Evolutionary conservation across 2,329 filamentous ascomycete species (phyloP).

Genomic region (Aschersonia sp.): DNA sequence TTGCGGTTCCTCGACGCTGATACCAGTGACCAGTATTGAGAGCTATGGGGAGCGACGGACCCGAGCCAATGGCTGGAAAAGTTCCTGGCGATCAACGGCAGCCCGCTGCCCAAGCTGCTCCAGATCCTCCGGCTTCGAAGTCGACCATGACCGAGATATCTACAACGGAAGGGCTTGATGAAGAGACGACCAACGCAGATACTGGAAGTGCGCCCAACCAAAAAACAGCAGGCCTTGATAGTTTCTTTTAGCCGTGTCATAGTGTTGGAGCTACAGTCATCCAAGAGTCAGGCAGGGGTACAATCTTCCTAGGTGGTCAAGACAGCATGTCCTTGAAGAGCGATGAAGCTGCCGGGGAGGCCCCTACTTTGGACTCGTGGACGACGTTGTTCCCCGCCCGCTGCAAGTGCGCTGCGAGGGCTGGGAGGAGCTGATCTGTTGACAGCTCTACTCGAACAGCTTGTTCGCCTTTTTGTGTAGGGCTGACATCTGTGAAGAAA

Average conservation of each 20-base stretch:
- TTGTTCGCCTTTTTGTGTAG: slow-evolving; percentile 31
- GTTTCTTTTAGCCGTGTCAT: slow-evolving; percentile 30
- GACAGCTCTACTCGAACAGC: slow-evolving; percentile 43
- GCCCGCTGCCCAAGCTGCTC: slow-evolving; percentile 17
- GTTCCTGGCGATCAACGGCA: too few relatives aligned
- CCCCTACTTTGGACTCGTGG: not conserved
- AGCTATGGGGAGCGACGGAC: slow-evolving; percentile 51
- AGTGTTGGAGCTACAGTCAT: too few relatives aligned
- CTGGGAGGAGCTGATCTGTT: slow-evolving; percentile 42
- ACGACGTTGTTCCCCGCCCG: slow-evolving; percentile 5
- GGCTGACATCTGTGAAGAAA: slow-evolving; percentile 46
- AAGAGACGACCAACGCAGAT: slow-evolving; percentile 1
- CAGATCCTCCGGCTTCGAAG: slow-evolving; percentile 7
- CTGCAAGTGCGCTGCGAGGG: slow-evolving; percentile 36
- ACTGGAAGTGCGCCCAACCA: not conserved
- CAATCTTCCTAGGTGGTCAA: slow-evolving; percentile 18
- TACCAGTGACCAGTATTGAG: slow-evolving; percentile 36
- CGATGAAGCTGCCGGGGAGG: slow-evolving; percentile 1
- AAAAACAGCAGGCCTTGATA: slow-evolving; percentile 12
- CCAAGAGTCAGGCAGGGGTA: slow-evolving; percentile 1
- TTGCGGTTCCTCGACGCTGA: not conserved
- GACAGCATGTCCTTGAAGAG: slow-evolving; percentile 48
- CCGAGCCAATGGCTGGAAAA: too few relatives aligned
- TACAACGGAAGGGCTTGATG: slow-evolving; percentile 4
- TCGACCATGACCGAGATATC: slow-evolving; percentile 1